Evolutionary conservation across 495 filamentous ascomycete species (phyloP).

Genomic region (Hypoxylon fuscum): DNA sequence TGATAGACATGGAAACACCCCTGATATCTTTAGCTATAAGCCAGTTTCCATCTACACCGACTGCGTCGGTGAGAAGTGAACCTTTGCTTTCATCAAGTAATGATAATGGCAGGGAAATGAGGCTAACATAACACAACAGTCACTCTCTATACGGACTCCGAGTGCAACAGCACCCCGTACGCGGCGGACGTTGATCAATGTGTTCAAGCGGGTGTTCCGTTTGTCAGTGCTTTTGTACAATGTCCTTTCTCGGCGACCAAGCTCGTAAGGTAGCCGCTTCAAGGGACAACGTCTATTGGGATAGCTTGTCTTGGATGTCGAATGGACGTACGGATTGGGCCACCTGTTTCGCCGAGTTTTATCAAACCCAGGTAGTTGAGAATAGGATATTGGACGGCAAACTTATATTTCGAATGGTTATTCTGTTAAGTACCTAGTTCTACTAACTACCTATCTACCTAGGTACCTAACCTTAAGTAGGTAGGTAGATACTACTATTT

Average conservation of each 20-base stretch:
- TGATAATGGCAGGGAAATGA: neutral
- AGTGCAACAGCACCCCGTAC: constrained; percentile 24
- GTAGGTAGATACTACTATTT: too few relatives aligned
- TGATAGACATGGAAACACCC: constrained; percentile 30
- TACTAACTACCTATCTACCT: too few relatives aligned
- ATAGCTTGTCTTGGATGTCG: too few relatives aligned
- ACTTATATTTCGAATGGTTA: too few relatives aligned
- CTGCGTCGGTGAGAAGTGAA: constrained; percentile 19
- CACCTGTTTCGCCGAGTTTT: too few relatives aligned
- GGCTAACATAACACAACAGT: constrained; percentile 7
- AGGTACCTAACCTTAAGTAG: too few relatives aligned
- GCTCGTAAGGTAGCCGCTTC: too few relatives aligned
- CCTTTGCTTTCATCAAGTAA: neutral
- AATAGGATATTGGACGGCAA: too few relatives aligned
- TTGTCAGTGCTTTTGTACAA: constrained; percentile 32
- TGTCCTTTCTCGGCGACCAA: constrained; percentile 34
- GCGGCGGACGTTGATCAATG: constrained; percentile 21
- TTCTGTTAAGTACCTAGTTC: too few relatives aligned
- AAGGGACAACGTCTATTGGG: too few relatives aligned
- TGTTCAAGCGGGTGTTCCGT: constrained; percentile 32
- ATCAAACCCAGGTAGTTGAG: too few relatives aligned
- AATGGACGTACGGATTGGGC: too few relatives aligned
- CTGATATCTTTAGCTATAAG: constrained; percentile 33
- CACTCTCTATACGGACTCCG: constrained; percentile 27
- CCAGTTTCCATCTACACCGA: constrained; percentile 29